Evolutionary conservation across 306 rosid species (phyloP).

Genomic region (Lathyrus tuberosus): DNA sequence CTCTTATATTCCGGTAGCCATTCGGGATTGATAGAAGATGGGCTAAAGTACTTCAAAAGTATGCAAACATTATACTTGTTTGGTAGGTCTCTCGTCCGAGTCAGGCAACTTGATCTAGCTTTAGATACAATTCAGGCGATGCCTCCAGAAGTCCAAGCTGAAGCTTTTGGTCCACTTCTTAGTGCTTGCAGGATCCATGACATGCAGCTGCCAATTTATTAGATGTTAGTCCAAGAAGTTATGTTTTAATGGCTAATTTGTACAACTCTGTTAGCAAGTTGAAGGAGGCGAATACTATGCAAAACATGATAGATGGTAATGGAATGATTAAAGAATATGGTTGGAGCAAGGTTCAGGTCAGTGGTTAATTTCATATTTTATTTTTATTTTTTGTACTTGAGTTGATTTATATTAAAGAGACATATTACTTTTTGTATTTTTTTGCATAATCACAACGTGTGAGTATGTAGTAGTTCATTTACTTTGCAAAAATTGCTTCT

Average conservation of each 20-base stretch:
- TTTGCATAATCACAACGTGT: too few relatives aligned
- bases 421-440: too few relatives aligned
- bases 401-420: too few relatives aligned
- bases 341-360: conserved; percentile 7
- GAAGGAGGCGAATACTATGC: conserved; percentile 59
- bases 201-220: conserved; percentile 46
- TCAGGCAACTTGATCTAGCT: conserved; percentile 60
- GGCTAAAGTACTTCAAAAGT: conserved; percentile 55
- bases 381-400: too few relatives aligned
- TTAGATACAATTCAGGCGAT: conserved; percentile 58
- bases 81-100: conserved; percentile 68
- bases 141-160: conserved; percentile 56
- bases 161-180: conserved; percentile 63
- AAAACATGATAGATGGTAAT: conserved; percentile 53
- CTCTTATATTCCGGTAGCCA: conserved; percentile 66
- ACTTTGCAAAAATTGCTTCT: too few relatives aligned
- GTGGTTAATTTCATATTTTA: not conserved
- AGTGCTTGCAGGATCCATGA: conserved; percentile 70
- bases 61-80: conserved; percentile 69
- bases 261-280: conserved; percentile 65
- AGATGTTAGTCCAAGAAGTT: conserved; percentile 38
- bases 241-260: conserved; percentile 62
- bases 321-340: conserved; percentile 54
- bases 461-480: too few relatives aligned
- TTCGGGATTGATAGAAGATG: conserved; percentile 71